Evolutionary conservation across 352 stramenopile genomes (phyloP).

Genomic region (Phytophthora palmivora): DNA sequence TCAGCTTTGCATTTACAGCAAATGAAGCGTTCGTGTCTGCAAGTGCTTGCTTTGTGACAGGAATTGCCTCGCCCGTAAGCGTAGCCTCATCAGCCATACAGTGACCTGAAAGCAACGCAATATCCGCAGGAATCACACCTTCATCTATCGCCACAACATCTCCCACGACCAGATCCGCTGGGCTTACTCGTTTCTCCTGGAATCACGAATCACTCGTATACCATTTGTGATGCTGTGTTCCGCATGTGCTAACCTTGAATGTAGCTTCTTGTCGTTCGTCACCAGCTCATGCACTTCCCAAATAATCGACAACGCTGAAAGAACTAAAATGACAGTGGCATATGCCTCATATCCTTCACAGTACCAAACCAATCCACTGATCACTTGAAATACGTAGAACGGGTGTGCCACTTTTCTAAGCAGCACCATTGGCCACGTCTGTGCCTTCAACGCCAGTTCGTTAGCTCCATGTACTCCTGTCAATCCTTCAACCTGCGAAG

Average conservation of each 20-base stretch:
- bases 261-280: slow-evolving; percentile 65
- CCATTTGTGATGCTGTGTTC: slow-evolving; percentile 64
- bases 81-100: slow-evolving; percentile 80
- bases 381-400: slow-evolving; percentile 84
- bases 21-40: slow-evolving; percentile 5
- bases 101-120: slow-evolving; percentile 67
- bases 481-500: slow-evolving; percentile 43
- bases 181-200: slow-evolving; percentile 49
- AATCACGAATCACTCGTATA: slow-evolving; percentile 66
- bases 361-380: slow-evolving; percentile 75
- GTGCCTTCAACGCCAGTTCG: slow-evolving; percentile 55
- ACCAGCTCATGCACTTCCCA: slow-evolving; percentile 79
- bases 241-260: slow-evolving; percentile 57
- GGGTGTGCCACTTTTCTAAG: slow-evolving; percentile 77
- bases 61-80: slow-evolving; percentile 86
- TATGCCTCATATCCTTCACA: slow-evolving; percentile 75
- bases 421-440: slow-evolving; percentile 56
- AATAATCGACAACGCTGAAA: slow-evolving; percentile 72
- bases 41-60: slow-evolving; percentile 67
- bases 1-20: slow-evolving; percentile 43
- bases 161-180: slow-evolving; percentile 64
- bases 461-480: slow-evolving; percentile 63
- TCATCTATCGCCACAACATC: slow-evolving; percentile 76
- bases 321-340: slow-evolving; percentile 61
- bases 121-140: slow-evolving; percentile 67